Evolutionary conservation across 164 flowering plant genomes (phyloP).

Genomic region (Annona squamosa): DNA sequence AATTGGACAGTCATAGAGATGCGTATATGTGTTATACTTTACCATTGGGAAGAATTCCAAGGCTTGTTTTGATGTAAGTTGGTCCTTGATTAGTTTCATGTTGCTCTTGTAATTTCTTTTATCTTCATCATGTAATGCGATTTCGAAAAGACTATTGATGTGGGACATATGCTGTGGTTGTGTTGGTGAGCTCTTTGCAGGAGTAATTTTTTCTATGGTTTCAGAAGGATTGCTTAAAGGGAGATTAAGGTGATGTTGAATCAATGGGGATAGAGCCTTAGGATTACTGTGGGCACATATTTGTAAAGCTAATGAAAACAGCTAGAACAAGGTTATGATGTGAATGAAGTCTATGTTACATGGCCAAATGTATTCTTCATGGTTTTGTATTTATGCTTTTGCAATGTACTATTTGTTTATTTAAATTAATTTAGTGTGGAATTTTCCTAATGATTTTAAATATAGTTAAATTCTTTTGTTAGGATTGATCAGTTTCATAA

Average conservation of each 20-base stretch:
- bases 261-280: not conserved
- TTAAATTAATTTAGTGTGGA: no score
- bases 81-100: not conserved
- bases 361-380: not conserved
- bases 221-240: not conserved
- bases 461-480: no score
- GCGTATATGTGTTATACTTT: constrained; percentile 54
- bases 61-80: constrained; percentile 48
- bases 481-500: no score
- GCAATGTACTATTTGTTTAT: not conserved
- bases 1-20: constrained; percentile 21
- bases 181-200: not conserved
- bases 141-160: not conserved
- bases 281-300: not conserved
- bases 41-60: constrained; percentile 42
- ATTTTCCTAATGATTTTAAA: no score
- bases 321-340: not conserved
- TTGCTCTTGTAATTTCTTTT: not conserved
- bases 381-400: not conserved
- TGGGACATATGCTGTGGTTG: not conserved
- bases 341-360: not conserved
- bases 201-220: not conserved
- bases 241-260: not conserved
- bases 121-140: not conserved
- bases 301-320: not conserved